phyloP scores from a whole-genome alignment of 768 basidiomycete species.

The Panaeolus papilionaceus region DNA sequence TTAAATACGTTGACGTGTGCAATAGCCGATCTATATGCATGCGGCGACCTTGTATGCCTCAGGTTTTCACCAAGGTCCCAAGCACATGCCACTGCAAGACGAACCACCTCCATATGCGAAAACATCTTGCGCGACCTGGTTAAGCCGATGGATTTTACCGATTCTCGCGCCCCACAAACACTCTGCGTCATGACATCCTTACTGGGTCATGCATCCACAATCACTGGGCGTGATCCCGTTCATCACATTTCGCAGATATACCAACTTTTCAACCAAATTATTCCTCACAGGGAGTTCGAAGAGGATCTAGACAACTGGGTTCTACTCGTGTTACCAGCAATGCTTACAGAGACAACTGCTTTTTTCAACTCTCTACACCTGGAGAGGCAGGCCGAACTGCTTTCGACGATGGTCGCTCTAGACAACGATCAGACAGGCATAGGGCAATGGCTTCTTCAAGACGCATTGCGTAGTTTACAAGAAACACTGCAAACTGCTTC shows the following conservation, averaged over 20 bases:
- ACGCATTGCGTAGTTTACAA: conserved; percentile 63
- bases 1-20: conserved; percentile 50
- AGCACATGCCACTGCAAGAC: conserved; percentile 48
- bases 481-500: conserved; percentile 36
- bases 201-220: conserved; percentile 51
- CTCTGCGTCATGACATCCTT: conserved; percentile 62
- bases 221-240: conserved; percentile 58
- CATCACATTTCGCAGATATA: conserved; percentile 62
- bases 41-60: conserved; percentile 51
- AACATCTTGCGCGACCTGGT: conserved; percentile 52
- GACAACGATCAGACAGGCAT: conserved; percentile 63
- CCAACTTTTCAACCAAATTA: conserved; percentile 59
- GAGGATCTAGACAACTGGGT: conserved; percentile 54
- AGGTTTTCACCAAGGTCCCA: conserved; percentile 45
- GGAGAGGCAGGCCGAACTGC: conserved; percentile 56
- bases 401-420: conserved; percentile 59
- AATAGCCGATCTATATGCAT: conserved; percentile 62
- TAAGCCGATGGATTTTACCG: conserved; percentile 35
- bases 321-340: conserved; percentile 58
- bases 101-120: conserved; percentile 56
- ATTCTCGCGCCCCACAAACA: conserved; percentile 46
- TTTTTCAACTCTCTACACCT: conserved; percentile 67
- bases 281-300: conserved; percentile 48
- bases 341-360: conserved; percentile 56
- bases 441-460: conserved; percentile 73